Evolutionary conservation across 208 protist species (phyloP).

Genomic region (Leishmania guyanensis): DNA sequence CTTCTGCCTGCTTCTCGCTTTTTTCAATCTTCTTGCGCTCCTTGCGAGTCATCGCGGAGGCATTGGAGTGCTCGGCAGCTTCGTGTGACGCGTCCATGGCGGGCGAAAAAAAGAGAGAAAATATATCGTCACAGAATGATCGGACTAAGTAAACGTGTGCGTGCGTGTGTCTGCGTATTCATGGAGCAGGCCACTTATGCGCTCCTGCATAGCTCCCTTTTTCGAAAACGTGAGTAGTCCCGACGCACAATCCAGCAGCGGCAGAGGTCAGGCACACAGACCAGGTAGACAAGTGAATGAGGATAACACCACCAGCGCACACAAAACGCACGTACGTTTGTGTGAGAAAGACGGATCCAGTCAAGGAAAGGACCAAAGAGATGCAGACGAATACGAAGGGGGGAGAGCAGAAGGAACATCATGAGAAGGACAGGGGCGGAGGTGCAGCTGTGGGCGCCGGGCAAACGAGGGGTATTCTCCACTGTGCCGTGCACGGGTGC

Average conservation of each 20-base stretch:
- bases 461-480: neutral
- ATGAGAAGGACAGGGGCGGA: neutral
- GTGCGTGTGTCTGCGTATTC: neutral
- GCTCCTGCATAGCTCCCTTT: neutral
- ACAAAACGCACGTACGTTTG: neutral
- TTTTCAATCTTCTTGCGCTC: constrained; percentile 75
- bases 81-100: constrained; percentile 7
- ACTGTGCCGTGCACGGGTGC: neutral
- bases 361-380: neutral
- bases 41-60: constrained; percentile 50
- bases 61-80: constrained; percentile 1
- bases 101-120: neutral
- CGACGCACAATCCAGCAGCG: neutral
- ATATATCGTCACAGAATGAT: neutral
- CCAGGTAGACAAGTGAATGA: neutral
- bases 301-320: neutral
- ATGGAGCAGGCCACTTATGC: neutral
- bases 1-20: constrained; percentile 54
- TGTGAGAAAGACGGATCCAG: neutral
- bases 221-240: neutral
- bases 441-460: neutral
- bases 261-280: neutral
- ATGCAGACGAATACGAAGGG: neutral
- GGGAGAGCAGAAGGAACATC: neutral
- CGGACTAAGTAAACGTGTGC: neutral